These are phyloP conservation scores for Amphichorda felina DNA, from an alignment of 2,329 filamentous ascomycete species.

Conservation along the genomic window DNA sequence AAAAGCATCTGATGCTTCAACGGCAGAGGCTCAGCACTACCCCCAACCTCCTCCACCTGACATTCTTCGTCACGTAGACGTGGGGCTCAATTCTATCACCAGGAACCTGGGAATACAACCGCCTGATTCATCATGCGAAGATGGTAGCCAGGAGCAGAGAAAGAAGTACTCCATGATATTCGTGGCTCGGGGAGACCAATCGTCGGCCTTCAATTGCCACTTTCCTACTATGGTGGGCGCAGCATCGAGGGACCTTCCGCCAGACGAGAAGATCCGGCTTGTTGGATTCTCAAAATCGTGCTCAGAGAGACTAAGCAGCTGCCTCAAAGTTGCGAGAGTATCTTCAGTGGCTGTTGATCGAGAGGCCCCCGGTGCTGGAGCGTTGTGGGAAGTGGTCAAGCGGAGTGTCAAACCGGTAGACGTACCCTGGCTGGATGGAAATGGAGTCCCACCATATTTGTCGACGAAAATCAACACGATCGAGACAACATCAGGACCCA, in stretches of 20 bases:
- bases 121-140: not conserved
- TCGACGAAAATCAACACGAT: slow-evolving; percentile 20
- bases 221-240: slow-evolving; percentile 42
- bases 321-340: slow-evolving; percentile 49
- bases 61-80: slow-evolving; percentile 43
- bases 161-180: slow-evolving; percentile 42
- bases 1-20: slow-evolving; percentile 8
- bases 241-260: slow-evolving; percentile 29
- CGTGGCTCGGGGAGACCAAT: slow-evolving; percentile 43
- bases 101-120: slow-evolving; percentile 37
- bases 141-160: not conserved
- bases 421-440: slow-evolving; percentile 37
- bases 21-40: slow-evolving; percentile 15
- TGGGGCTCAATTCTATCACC: slow-evolving; percentile 54
- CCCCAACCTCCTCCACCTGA: slow-evolving; percentile 27
- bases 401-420: slow-evolving; percentile 38
- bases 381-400: slow-evolving; percentile 43
- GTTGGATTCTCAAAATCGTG: slow-evolving; percentile 50
- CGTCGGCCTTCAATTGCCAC: slow-evolving; percentile 46
- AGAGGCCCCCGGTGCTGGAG: slow-evolving; percentile 42
- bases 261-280: slow-evolving; percentile 35
- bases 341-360: slow-evolving; percentile 50
- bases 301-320: slow-evolving; percentile 42
- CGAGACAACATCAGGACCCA: slow-evolving; percentile 22
- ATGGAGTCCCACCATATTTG: slow-evolving; percentile 12